phyloP scores from a whole-genome alignment of 1,284 basidiomycete genomes.

The Inonotus hispidus region DNA sequence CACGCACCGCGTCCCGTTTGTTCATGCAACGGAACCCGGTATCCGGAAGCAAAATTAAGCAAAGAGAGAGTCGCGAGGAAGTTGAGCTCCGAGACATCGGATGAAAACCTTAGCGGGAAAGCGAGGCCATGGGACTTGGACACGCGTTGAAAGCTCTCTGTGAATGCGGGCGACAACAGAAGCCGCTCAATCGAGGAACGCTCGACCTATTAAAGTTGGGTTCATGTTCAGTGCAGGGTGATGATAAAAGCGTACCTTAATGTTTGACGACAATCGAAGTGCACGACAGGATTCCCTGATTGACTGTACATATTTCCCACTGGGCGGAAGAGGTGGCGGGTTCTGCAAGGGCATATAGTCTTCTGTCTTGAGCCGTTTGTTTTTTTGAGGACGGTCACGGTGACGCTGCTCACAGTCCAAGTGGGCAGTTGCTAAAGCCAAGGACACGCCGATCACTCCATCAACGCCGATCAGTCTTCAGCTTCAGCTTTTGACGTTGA shows the following conservation, averaged over 20 bases:
- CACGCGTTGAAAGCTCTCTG: constrained; percentile 54
- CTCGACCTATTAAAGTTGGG: constrained; percentile 40
- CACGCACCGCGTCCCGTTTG: constrained; percentile 72
- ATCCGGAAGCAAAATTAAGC: constrained; percentile 78
- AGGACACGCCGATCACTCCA: no score
- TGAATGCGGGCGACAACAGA: constrained; percentile 60
- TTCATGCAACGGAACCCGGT: constrained; percentile 63
- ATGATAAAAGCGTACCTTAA: constrained; percentile 6
- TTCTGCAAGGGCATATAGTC: background rate
- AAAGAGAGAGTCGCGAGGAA: constrained; percentile 66
- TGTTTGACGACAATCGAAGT: constrained; percentile 5
- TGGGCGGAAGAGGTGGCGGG: constrained; percentile 1
- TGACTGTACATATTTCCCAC: constrained; percentile 12
- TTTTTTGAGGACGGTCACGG: no score
- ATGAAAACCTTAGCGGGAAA: constrained; percentile 74
- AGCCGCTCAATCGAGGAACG: constrained; percentile 52
- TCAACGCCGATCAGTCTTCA: no score
- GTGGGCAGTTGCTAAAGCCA: no score
- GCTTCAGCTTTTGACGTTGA: no score
- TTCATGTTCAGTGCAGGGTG: background rate
- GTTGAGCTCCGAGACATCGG: constrained; percentile 65
- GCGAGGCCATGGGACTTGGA: constrained; percentile 58
- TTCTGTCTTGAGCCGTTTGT: background rate
- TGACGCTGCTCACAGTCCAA: no score
- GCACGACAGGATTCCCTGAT: constrained; percentile 15